Conservation (phyloP, 2,329 filamentous ascomycete species). For the Atkinsonella texensis region DNA sequence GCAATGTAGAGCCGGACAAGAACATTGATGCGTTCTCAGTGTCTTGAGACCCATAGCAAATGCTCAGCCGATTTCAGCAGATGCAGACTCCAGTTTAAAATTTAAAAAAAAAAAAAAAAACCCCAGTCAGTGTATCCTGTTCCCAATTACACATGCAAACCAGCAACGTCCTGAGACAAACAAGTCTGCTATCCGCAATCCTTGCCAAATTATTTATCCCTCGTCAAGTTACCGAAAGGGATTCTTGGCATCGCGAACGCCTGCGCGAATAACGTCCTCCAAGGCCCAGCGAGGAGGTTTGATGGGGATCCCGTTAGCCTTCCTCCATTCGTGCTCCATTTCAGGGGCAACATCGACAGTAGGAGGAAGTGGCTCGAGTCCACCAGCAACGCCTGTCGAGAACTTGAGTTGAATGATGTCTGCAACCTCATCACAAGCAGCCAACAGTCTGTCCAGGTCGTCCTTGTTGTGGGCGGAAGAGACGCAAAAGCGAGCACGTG, state of each 20-base stretch:
- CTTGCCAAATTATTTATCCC: not conserved
- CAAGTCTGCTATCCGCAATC: not conserved
- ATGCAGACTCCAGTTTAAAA: constrained; percentile 8
- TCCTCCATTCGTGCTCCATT: constrained; percentile 57
- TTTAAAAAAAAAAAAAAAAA: constrained; percentile 9
- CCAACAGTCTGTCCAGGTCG: constrained; percentile 79
- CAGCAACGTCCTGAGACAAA: not conserved
- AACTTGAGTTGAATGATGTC: constrained; percentile 92
- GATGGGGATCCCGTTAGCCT: constrained; percentile 53
- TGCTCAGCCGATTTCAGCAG: constrained; percentile 7
- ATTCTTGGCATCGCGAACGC: constrained; percentile 63
- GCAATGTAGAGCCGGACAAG: constrained; percentile 1
- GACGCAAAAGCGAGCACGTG: constrained; percentile 89
- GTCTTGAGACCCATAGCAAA: constrained; percentile 1
- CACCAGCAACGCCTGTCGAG: constrained; percentile 89
- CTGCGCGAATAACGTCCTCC: constrained; percentile 67
- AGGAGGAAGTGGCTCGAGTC: constrained; percentile 63
- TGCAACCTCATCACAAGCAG: constrained; percentile 85
- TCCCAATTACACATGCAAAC: not conserved
- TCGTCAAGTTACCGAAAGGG: constrained; percentile 46
- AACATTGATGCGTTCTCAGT: not conserved
- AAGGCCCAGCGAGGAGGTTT: constrained; percentile 69
- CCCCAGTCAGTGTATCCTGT: constrained; percentile 5
- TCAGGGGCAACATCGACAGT: constrained; percentile 57
- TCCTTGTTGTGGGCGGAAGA: constrained; percentile 97